Percentiles rank a stretch among this genome's conserved stretches.
phyloP scores from a whole-genome alignment of 306 rosid species.

The Gastrolobium villosum region DNA sequence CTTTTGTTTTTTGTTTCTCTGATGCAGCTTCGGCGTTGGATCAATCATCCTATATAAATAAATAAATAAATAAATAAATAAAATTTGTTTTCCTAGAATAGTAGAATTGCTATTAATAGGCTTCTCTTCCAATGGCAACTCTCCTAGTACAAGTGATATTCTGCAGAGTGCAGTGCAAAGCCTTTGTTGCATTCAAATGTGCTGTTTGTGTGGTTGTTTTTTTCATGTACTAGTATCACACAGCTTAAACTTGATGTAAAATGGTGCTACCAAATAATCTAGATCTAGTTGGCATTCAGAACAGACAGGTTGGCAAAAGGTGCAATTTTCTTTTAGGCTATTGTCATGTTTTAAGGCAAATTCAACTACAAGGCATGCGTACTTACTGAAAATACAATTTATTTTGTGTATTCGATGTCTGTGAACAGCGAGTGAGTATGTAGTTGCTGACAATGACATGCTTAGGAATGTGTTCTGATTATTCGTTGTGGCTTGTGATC shows the following conservation, averaged over 20 bases:
- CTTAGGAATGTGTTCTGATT: constrained; percentile 28
- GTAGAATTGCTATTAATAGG: constrained; percentile 29
- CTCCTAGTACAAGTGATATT: constrained; percentile 36
- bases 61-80: background rate
- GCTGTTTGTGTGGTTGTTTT: background rate
- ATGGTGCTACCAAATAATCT: constrained; percentile 25
- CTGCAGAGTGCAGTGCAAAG: constrained; percentile 33
- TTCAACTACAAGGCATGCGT: constrained; percentile 19
- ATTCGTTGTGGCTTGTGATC: constrained; percentile 19
- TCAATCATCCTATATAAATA: background rate
- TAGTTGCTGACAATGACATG: constrained; percentile 39
- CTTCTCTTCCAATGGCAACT: constrained; percentile 38
- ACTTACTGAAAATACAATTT: constrained; percentile 28
- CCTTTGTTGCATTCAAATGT: constrained; percentile 10
- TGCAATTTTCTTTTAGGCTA: constrained; percentile 31
- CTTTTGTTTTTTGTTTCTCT: constrained; percentile 5
- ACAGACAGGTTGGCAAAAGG: constrained; percentile 33
- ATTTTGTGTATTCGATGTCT: constrained; percentile 15
- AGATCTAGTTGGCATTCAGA: constrained; percentile 21
- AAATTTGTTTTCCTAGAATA: too few species aligned
- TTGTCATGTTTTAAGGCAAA: constrained; percentile 20
- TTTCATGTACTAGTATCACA: constrained; percentile 21
- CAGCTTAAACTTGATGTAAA: constrained; percentile 26
- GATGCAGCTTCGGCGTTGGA: constrained; percentile 31
- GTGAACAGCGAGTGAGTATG: constrained; percentile 9